These are phyloP conservation scores for Leptographium procerum DNA, from an alignment of 2,329 filamentous ascomycete species.

Conservation along the genomic window DNA sequence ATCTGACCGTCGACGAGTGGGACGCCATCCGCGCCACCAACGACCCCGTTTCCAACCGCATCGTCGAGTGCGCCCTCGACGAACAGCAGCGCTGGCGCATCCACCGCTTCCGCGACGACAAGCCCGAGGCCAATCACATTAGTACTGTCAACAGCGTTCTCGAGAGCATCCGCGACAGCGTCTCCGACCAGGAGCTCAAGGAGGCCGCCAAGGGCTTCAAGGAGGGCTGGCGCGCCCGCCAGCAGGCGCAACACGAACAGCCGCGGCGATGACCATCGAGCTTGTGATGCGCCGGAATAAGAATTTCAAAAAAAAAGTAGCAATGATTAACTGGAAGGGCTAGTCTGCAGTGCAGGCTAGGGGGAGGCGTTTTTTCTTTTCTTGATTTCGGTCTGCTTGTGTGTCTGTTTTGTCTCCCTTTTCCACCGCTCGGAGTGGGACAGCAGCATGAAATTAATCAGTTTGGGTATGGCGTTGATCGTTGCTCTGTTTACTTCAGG, in stretches of 20 bases:
- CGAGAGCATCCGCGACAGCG: constrained; percentile 76
- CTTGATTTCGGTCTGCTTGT: neutral
- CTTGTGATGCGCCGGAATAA: neutral
- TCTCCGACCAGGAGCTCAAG: constrained; percentile 73
- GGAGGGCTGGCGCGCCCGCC: constrained; percentile 64
- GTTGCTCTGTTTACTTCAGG: neutral
- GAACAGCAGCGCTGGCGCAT: constrained; percentile 67
- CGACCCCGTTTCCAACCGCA: constrained; percentile 70
- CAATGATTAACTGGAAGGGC: neutral
- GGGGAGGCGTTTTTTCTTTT: neutral
- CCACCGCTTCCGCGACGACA: constrained; percentile 86
- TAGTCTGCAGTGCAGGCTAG: neutral
- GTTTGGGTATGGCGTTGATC: neutral
- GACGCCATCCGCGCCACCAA: constrained; percentile 61
- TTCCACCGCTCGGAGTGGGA: neutral
- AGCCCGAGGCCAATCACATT: constrained; percentile 80
- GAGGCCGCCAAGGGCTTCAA: constrained; percentile 59
- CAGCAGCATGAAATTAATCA: neutral
- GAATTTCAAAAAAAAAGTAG: too few relatives aligned
- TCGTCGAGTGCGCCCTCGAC: constrained; percentile 86
- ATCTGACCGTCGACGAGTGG: constrained; percentile 71
- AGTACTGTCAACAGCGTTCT: constrained; percentile 76
- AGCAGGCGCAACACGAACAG: constrained; percentile 20
- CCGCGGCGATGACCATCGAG: neutral
- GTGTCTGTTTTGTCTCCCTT: neutral